Evolutionary conservation across 495 filamentous ascomycete species (phyloP), one percentile per base, ranked within the genome.

Genomic region (Penicillium nucicola): DNA sequence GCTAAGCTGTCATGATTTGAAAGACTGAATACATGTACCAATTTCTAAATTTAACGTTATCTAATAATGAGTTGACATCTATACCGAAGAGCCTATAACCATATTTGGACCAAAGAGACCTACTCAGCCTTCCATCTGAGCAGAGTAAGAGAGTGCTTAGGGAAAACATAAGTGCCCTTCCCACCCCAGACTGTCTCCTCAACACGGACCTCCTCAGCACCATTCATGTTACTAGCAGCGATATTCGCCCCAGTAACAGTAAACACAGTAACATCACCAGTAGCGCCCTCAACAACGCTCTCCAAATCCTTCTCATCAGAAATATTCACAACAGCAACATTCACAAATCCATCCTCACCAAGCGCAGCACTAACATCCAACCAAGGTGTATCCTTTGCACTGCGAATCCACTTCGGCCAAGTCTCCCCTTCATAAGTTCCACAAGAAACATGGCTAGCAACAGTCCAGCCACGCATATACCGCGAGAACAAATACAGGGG

Each of bases 401-500:
- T 76, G 34, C 81, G 69, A 13, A 90, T 63, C 85, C 85, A 90
- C 31, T 61, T 65, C 9, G 87, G 86, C 34, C 77, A 66, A 5
- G 85, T 90, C 37, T 70, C 70, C 4, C 87, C 88, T 43, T 77
- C 74, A 58, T 88, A 90, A 5, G 75, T 74, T 0, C 69, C 70
- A 53, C 73, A 74, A 11, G 74, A 69, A 11, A 89, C 76, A 68
- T 90, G 82, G 22, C 78, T 65, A 8, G 75, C 77, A 11, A 92
- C 60, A 0, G 83, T 85, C 62, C 77, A 76, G 5, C 87, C 88
- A 20, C 85, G 80, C 88, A 90, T 91, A 56, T 84, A 90, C 53
- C 75, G 76, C 56, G 79, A 81, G 56, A 87, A 90, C 15, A 90
- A 71, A 53, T 81, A 76, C 48, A 89, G 74, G 11, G 86, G 88